These are phyloP conservation scores for Clausena lansium DNA, from an alignment of 345 rosid genomes.

Conservation along the genomic window DNA sequence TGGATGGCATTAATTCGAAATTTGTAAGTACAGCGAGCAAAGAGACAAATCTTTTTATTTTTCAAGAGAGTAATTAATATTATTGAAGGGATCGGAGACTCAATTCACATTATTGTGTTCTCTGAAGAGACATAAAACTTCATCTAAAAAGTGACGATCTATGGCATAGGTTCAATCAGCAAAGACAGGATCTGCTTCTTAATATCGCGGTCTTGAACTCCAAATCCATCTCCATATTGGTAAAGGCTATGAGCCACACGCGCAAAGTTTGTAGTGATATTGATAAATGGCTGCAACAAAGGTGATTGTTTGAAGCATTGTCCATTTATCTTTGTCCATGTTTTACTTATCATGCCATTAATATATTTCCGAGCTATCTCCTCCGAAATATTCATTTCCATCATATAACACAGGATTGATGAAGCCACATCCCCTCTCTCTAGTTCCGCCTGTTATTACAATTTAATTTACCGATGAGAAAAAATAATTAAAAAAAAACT, in stretches of 20 bases:
- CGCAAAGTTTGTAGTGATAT: constrained; percentile 31
- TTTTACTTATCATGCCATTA: constrained; percentile 22
- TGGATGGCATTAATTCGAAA: too few relatives aligned
- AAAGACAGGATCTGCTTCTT: constrained; percentile 31
- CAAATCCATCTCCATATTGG: constrained; percentile 49
- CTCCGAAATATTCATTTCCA: constrained; percentile 40
- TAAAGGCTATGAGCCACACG: constrained; percentile 43
- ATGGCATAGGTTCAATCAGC: constrained; percentile 33
- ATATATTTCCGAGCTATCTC: constrained; percentile 32
- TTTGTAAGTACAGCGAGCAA: too few relatives aligned
- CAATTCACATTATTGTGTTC: neutral
- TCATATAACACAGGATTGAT: constrained; percentile 39
- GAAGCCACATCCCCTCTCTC: constrained; percentile 61
- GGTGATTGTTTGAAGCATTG: constrained; percentile 18
- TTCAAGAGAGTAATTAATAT: too few relatives aligned
- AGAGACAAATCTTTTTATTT: too few relatives aligned
- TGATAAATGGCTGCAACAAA: constrained; percentile 16
- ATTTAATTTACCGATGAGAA: neutral
- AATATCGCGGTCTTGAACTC: constrained; percentile 35
- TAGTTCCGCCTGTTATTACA: constrained; percentile 34
- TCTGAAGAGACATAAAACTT: neutral
- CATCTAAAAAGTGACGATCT: neutral
- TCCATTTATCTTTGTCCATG: constrained; percentile 44
- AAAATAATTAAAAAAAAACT: neutral
- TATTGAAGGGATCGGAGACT: too few relatives aligned